Conservation (phyloP, 129 eudicot species). For the Solidago caesia region DNA sequence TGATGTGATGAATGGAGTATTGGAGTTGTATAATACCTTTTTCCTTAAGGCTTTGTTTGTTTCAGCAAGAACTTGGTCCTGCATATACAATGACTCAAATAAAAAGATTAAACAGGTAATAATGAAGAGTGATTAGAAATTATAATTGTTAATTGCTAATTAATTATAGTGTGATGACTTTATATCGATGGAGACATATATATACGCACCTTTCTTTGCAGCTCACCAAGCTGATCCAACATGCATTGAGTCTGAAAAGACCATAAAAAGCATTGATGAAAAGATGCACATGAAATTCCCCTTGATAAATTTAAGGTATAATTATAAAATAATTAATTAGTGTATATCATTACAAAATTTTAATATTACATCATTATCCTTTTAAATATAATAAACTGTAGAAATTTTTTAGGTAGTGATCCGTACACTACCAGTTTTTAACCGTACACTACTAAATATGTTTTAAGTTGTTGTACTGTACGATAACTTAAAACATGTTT, state of each 20-base stretch:
- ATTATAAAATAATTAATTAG: too few relatives aligned
- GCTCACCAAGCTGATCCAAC: slow-evolving; percentile 59
- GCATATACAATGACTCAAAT: slow-evolving; percentile 1
- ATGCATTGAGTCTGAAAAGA: slow-evolving; percentile 49
- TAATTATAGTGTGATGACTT: not conserved
- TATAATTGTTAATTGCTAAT: too few relatives aligned
- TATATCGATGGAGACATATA: not conserved
- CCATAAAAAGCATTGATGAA: slow-evolving; percentile 6
- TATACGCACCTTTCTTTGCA: slow-evolving; percentile 52
- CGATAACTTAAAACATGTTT: too few relatives aligned
- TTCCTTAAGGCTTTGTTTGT: slow-evolving; percentile 46
- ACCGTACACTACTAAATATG: too few relatives aligned
- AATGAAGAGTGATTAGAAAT: too few relatives aligned
- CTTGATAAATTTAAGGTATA: not conserved
- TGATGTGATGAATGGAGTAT: not conserved
- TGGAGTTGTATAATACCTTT: slow-evolving; percentile 37
- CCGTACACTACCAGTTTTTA: too few relatives aligned
- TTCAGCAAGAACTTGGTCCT: slow-evolving; percentile 64
- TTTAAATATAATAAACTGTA: too few relatives aligned
- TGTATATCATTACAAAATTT: too few relatives aligned
- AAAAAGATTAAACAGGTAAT: too few relatives aligned
- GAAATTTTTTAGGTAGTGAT: too few relatives aligned
- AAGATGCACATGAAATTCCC: not conserved
- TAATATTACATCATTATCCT: too few relatives aligned
- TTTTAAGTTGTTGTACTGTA: too few relatives aligned